These are phyloP conservation scores for Graphilbum sp. DNA, from an alignment of 2,329 filamentous ascomycete genomes.

Conservation along the genomic window DNA sequence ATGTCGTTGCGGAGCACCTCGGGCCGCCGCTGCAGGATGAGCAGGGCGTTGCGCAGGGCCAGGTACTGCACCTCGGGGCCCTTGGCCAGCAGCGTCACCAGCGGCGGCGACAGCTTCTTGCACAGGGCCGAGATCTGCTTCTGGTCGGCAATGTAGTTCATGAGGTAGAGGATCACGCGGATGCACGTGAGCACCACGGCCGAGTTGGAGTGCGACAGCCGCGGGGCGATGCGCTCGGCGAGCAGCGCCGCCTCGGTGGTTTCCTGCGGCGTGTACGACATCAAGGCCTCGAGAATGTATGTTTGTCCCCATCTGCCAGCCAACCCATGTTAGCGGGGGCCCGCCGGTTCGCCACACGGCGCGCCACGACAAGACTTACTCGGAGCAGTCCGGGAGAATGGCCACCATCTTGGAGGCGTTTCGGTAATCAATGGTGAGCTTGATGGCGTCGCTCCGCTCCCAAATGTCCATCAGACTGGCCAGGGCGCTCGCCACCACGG, in stretches of 20 bases:
- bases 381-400: slow-evolving; percentile 89
- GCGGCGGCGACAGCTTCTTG: slow-evolving; percentile 81
- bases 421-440: slow-evolving; percentile 91
- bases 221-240: slow-evolving; percentile 87
- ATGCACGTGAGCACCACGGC: slow-evolving; percentile 93
- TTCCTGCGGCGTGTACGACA: slow-evolving; percentile 94
- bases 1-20: slow-evolving; percentile 95
- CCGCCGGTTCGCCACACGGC: too few species aligned
- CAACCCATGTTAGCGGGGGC: neutral
- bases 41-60: slow-evolving; percentile 77
- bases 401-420: slow-evolving; percentile 98
- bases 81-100: slow-evolving; percentile 90
- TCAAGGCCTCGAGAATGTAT: slow-evolving; percentile 92
- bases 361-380: too few species aligned
- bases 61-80: slow-evolving; percentile 97
- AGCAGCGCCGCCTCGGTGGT: slow-evolving; percentile 73
- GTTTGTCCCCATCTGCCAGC: slow-evolving; percentile 95
- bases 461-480: slow-evolving; percentile 93
- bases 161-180: slow-evolving; percentile 86
- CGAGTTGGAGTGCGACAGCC: slow-evolving; percentile 91
- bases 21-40: slow-evolving; percentile 83
- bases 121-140: slow-evolving; percentile 77
- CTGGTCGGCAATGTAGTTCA: slow-evolving; percentile 95
- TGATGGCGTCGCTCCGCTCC: slow-evolving; percentile 94
- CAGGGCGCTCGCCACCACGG: slow-evolving; percentile 86